Conservation (phyloP, 352 stramenopile genomes). For the Phytophthora melonis region DNA sequence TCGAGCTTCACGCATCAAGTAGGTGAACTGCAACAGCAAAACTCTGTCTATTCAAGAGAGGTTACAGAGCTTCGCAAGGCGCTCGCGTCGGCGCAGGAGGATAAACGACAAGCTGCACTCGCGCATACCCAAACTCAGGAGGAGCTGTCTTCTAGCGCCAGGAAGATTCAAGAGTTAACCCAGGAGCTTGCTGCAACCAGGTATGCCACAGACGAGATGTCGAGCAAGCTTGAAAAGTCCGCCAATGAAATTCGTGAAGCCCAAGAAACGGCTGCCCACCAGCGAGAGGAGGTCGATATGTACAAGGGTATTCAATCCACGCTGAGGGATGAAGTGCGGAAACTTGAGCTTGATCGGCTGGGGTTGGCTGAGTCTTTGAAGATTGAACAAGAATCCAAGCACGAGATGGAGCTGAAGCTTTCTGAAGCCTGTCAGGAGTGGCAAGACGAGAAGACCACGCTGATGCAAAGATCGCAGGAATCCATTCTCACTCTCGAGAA, state of each 20-base stretch:
- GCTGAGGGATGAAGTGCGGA: conserved; percentile 38
- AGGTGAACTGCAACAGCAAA: conserved; percentile 30
- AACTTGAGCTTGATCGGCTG: conserved; percentile 39
- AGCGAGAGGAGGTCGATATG: conserved; percentile 38
- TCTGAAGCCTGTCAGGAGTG: conserved; percentile 25
- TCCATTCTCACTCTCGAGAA: conserved; percentile 33
- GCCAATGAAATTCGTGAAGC: conserved; percentile 27
- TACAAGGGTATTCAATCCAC: conserved; percentile 38
- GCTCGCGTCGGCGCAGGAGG: conserved; percentile 35
- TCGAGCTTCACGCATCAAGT: conserved; percentile 29
- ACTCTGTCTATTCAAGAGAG: conserved; percentile 24
- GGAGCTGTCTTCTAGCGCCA: conserved; percentile 25
- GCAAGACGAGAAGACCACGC: conserved; percentile 31
- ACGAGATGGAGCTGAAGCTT: conserved; percentile 33
- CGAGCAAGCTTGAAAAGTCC: conserved; percentile 30
- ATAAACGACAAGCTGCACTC: conserved; percentile 16
- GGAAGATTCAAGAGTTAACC: conserved; percentile 31
- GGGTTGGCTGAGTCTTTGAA: conserved; percentile 37
- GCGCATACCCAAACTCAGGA: conserved; percentile 17
- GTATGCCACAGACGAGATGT: conserved; percentile 12
- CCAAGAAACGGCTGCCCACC: conserved; percentile 22
- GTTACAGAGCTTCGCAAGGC: conserved; percentile 23
- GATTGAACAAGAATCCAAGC: conserved; percentile 42
- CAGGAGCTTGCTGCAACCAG: conserved; percentile 29
- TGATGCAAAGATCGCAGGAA: conserved; percentile 24